Conservation (phyloP, 225 moss, liverwort and hornwort species). For the Neckera pumila region DNA sequence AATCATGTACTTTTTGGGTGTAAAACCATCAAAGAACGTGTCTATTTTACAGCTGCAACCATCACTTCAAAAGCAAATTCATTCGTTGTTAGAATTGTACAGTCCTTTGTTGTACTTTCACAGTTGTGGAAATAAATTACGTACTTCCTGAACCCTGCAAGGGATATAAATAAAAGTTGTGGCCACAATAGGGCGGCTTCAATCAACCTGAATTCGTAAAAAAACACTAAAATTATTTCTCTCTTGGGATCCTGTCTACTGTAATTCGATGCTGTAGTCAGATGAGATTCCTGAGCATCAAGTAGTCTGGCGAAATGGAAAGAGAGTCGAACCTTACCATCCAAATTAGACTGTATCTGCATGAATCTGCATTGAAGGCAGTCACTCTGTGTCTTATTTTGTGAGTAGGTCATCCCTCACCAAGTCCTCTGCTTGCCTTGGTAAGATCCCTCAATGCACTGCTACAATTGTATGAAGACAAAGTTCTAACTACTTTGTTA, state of each 20-base stretch:
- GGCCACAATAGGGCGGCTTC: too few relatives aligned
- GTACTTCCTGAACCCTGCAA: neutral
- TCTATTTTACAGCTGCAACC: accelerated
- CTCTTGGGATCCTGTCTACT: neutral
- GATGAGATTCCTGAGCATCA: neutral
- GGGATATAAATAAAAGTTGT: too few relatives aligned
- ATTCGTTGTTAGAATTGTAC: neutral
- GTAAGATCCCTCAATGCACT: neutral
- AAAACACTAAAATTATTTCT: neutral
- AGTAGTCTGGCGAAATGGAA: neutral
- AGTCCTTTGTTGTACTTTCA: neutral
- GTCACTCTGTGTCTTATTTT: neutral
- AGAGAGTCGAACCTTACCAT: neutral
- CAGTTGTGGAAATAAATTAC: neutral
- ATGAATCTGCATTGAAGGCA: neutral
- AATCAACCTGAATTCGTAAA: neutral
- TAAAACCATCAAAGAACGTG: neutral
- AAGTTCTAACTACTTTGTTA: neutral
- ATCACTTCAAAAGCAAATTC: neutral
- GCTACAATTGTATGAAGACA: neutral
- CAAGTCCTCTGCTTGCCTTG: neutral
- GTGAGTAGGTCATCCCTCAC: neutral
- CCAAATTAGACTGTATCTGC: neutral
- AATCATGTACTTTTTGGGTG: neutral
- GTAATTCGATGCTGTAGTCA: neutral